Conservation (phyloP, 768 basidiomycete species). For the Russula sp. region DNA sequence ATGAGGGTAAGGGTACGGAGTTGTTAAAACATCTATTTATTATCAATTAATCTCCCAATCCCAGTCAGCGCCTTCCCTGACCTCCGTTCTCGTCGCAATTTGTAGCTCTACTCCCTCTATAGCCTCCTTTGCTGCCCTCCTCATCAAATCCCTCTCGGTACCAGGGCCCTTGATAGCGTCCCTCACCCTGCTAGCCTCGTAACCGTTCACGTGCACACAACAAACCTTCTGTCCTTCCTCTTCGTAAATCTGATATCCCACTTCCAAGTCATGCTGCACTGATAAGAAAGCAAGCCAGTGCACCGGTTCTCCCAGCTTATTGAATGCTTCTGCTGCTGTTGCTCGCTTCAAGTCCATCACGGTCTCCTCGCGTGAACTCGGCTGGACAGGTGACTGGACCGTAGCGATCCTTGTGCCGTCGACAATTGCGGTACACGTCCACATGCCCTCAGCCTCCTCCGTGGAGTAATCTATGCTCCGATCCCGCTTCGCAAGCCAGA, state of each 20-base stretch:
- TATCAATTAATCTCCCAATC: neutral
- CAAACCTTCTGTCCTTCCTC: slow-evolving; percentile 23
- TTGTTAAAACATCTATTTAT: too few relatives aligned
- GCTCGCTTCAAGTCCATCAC: slow-evolving; percentile 41
- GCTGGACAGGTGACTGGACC: slow-evolving; percentile 47
- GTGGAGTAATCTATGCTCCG: slow-evolving; percentile 43
- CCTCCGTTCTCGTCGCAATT: neutral
- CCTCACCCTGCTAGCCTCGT: slow-evolving; percentile 10
- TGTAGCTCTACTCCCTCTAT: slow-evolving; percentile 5
- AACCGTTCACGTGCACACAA: slow-evolving; percentile 15
- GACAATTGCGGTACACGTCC: slow-evolving; percentile 47
- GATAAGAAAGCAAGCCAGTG: slow-evolving; percentile 27
- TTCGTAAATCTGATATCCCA: slow-evolving; percentile 21
- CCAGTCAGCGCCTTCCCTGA: neutral
- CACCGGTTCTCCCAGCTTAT: slow-evolving; percentile 36
- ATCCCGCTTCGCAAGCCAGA: slow-evolving; percentile 55
- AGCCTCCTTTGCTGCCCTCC: slow-evolving; percentile 20
- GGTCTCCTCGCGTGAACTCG: slow-evolving; percentile 51
- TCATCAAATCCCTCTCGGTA: slow-evolving; percentile 6
- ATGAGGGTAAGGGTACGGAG: neutral
- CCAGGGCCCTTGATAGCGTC: neutral
- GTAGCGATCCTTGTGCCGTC: slow-evolving; percentile 49
- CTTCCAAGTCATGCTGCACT: slow-evolving; percentile 11
- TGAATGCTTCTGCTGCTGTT: slow-evolving; percentile 60
- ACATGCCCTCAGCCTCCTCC: slow-evolving; percentile 42